Conservation (phyloP, 352 stramenopile species). For the Pythium plurisporium region DNA sequence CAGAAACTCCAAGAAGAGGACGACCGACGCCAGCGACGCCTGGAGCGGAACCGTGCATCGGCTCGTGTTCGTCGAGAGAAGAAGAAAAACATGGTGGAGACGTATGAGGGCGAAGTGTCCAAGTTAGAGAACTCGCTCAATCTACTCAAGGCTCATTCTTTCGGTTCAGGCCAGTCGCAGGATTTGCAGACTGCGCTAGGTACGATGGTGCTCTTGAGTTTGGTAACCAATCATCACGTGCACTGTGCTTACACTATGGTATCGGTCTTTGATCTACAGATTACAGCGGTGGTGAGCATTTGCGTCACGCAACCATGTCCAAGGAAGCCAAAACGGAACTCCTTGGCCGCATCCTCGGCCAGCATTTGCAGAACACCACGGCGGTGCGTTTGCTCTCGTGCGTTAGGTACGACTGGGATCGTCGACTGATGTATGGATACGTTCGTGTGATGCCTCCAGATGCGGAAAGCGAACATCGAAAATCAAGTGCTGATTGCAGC, state of each 20-base stretch:
- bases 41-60: constrained; percentile 80
- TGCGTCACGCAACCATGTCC: constrained; percentile 77
- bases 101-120: constrained; percentile 81
- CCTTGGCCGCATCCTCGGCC: constrained; percentile 67
- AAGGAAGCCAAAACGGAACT: constrained; percentile 84
- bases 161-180: constrained; percentile 59
- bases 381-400: constrained; percentile 34
- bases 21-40: constrained; percentile 61
- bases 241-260: not conserved
- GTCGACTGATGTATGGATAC: not conserved
- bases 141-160: constrained; percentile 70
- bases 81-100: constrained; percentile 87
- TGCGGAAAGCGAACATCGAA: constrained; percentile 74
- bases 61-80: constrained; percentile 80
- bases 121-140: constrained; percentile 84
- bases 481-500: constrained; percentile 75
- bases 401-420: not conserved
- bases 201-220: too few relatives aligned
- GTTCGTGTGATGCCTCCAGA: constrained; percentile 33
- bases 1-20: constrained; percentile 87
- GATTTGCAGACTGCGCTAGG: constrained; percentile 69
- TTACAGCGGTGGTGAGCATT: constrained; percentile 71
- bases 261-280: constrained; percentile 26
- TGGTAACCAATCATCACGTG: too few relatives aligned
- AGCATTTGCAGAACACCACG: constrained; percentile 71